Base-by-base conservation (phyloP, 331 rosid genomes). In the Arachis monticola region DNA sequence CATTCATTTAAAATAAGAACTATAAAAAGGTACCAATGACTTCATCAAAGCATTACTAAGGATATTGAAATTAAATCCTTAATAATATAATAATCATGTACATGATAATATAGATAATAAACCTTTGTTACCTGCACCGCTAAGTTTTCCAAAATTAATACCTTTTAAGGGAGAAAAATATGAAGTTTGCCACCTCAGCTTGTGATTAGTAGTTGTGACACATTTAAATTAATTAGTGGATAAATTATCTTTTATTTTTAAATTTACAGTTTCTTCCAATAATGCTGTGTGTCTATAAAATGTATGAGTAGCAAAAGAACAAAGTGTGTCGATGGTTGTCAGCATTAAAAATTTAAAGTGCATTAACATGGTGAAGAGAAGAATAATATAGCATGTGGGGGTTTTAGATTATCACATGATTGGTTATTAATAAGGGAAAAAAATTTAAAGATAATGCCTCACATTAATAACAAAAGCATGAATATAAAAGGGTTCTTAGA, bases 341-440 rank as follows among this genome's bases (percentile, higher is more conserved):
- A 32, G 14, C 65, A 56, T 83, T 51, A 70, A 78, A 38, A 38
- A 38, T 5, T 38, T 38, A 38, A 38, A 78, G 58, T 62, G 56
- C 59, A 10, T 73, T 5, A 65, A 44, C 74, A 82, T 76, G 70
- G 72, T 55, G 67, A 80, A 53, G 76, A 44, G 62, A 48, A 64
- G 73, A 84, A 67, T 72, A 84, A 67, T 74, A 74, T 50, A 55
- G 75, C 91, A 86, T 87, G 91, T 86, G 96, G 83, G 81, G 67
- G 79, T 75, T 76, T 70, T 52, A 81, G 79, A 75, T 69, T 82
- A 77, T 73, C 92, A 90, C 91, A 87, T 87, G 91, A 82, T 64
- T 87, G 91, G 81, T 64, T 73, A 85, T 76, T 81, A 80, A 79
- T 67, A 74, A 71, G 65, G 58, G 67, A 69, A 67, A 73, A 67